These are phyloP conservation scores for Verticillium tricorpus DNA, from an alignment of 2,329 filamentous ascomycete species.

Conservation along the genomic window DNA sequence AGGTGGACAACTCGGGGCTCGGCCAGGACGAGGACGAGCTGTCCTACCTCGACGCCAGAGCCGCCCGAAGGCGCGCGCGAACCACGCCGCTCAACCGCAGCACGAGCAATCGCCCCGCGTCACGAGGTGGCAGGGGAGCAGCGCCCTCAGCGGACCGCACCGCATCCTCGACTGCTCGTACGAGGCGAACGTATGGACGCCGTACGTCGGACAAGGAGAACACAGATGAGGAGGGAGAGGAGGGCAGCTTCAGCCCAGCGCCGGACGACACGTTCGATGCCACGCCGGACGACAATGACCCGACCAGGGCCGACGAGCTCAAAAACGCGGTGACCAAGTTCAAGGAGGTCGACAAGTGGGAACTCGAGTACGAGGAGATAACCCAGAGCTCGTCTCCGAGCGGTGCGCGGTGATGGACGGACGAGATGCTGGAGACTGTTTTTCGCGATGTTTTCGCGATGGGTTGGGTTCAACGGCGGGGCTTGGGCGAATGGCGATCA, in stretches of 20 bases:
- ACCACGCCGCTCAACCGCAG: slow-evolving; percentile 22
- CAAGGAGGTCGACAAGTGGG: slow-evolving; percentile 64
- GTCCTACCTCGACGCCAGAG: slow-evolving; percentile 35
- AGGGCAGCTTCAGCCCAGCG: slow-evolving; percentile 34
- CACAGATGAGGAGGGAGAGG: slow-evolving; percentile 28
- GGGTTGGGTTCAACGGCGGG: neutral
- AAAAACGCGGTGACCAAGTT: slow-evolving; percentile 59
- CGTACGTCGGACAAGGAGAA: slow-evolving; percentile 57
- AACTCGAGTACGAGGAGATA: slow-evolving; percentile 63
- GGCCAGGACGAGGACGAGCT: slow-evolving; percentile 54
- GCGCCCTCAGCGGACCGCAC: slow-evolving; percentile 8
- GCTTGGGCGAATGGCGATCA: neutral
- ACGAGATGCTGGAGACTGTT: neutral
- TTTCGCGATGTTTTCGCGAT: no score
- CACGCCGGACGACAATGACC: slow-evolving; percentile 27
- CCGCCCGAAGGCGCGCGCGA: slow-evolving; percentile 27
- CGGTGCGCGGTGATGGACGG: neutral
- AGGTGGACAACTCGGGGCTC: slow-evolving; percentile 42
- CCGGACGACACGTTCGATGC: slow-evolving; percentile 40
- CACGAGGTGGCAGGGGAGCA: slow-evolving; percentile 17
- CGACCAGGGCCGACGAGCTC: slow-evolving; percentile 46
- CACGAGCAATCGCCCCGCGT: slow-evolving; percentile 16
- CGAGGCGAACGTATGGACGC: slow-evolving; percentile 43
- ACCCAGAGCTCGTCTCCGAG: slow-evolving; percentile 44
- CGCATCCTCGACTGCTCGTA: slow-evolving; percentile 14